These are phyloP conservation scores for Paecilomyces niveus DNA, from an alignment of 2,329 filamentous ascomycete species.

Conservation along the genomic window DNA sequence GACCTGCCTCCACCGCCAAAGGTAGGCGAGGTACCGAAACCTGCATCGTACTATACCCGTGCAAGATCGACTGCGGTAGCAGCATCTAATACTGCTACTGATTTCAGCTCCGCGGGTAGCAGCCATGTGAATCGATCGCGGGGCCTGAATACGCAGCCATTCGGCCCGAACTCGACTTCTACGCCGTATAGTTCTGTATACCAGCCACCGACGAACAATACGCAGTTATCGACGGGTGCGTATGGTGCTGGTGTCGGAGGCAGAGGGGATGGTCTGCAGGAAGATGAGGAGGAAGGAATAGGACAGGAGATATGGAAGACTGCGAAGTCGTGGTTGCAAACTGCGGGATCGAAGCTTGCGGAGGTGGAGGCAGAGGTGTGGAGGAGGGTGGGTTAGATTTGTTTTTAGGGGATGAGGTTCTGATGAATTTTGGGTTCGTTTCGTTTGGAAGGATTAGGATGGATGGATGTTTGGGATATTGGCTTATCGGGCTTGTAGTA, in stretches of 20 bases:
- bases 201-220: slow-evolving; percentile 9
- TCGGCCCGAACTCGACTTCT: slow-evolving; percentile 18
- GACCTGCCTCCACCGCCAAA: slow-evolving; percentile 14
- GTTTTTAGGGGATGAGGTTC: no score
- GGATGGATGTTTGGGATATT: no score
- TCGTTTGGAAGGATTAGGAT: background rate
- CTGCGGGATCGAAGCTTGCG: slow-evolving; percentile 33
- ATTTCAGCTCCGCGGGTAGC: background rate
- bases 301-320: slow-evolving; percentile 26
- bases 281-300: slow-evolving; percentile 21
- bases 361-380: slow-evolving; percentile 43
- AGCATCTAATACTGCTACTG: background rate
- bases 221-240: background rate
- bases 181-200: slow-evolving; percentile 20
- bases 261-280: background rate
- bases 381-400: slow-evolving; percentile 40
- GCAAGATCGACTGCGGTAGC: slow-evolving; percentile 27
- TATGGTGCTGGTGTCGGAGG: background rate
- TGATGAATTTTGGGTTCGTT: no score
- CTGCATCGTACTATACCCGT: slow-evolving; percentile 31
- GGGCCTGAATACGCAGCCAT: background rate
- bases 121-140: background rate
- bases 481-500: no score
- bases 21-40: slow-evolving; percentile 10
- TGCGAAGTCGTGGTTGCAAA: slow-evolving; percentile 37